phyloP scores from a whole-genome alignment of 2,329 filamentous ascomycete genomes.

The Falciphora oryzae region DNA sequence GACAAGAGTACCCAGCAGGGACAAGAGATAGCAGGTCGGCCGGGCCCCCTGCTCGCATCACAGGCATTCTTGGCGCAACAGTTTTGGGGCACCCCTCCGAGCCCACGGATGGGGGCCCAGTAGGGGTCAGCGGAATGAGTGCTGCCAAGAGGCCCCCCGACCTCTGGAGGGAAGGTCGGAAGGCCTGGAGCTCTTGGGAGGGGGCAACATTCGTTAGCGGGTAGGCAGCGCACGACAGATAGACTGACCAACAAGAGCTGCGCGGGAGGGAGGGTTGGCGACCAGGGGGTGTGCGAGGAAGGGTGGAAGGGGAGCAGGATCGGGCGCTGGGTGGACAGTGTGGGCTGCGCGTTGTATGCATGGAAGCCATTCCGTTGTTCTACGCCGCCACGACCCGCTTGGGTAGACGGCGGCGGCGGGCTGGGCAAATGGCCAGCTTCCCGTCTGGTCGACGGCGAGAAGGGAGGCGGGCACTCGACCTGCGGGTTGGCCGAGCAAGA shows the following conservation, averaged over 20 bases:
- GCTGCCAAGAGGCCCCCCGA: conserved; percentile 7
- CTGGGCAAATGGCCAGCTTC: too few species aligned
- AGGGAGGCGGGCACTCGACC: not conserved
- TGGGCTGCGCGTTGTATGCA: conserved; percentile 4
- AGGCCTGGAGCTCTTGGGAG: not conserved
- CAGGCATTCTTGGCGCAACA: conserved; percentile 8
- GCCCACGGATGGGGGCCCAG: conserved; percentile 1
- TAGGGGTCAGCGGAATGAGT: not conserved
- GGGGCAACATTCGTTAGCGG: not conserved
- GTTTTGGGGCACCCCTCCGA: conserved; percentile 9
- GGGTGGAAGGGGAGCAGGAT: too few species aligned
- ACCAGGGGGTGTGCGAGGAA: not conserved
- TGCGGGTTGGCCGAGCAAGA: not conserved
- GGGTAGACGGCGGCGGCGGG: too few species aligned
- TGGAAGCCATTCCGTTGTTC: conserved; percentile 11
- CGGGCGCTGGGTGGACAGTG: not conserved
- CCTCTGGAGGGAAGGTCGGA: conserved; percentile 4
- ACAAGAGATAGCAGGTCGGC: not conserved
- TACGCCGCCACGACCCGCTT: not conserved
- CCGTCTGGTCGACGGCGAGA: too few species aligned
- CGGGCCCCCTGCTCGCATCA: conserved; percentile 2
- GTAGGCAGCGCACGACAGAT: not conserved
- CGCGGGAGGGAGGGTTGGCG: not conserved
- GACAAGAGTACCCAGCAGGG: not conserved
- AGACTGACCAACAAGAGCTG: not conserved